Percentiles rank a stretch among this genome's conserved stretches.
Conservation (phyloP, 768 basidiomycete species). For the Trametes maxima region DNA sequence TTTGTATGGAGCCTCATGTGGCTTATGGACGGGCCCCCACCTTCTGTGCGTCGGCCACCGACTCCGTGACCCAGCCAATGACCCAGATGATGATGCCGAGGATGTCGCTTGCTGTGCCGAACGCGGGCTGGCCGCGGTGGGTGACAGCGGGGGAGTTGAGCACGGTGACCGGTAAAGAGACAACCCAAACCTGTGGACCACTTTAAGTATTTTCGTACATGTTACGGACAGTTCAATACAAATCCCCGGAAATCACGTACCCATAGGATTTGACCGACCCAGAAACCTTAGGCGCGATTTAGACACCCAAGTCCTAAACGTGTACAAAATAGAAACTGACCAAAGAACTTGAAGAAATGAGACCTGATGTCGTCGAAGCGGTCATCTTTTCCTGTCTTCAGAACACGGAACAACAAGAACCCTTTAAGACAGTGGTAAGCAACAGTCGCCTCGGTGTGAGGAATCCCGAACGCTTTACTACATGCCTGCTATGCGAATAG, state of each 20-base stretch:
- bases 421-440: slow-evolving; percentile 33
- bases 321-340: slow-evolving; percentile 30
- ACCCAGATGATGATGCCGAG: slow-evolving; percentile 63
- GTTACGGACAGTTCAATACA: not conserved
- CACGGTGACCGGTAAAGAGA: slow-evolving; percentile 64
- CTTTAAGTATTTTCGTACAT: not conserved
- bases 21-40: slow-evolving; percentile 28
- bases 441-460: not conserved
- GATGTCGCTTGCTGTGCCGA: slow-evolving; percentile 66
- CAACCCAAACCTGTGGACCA: slow-evolving; percentile 53
- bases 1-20: not conserved
- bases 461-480: no score
- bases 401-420: slow-evolving; percentile 69
- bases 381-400: slow-evolving; percentile 65
- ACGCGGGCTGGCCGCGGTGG: slow-evolving; percentile 53
- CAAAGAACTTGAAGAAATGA: slow-evolving; percentile 66
- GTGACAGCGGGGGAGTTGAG: slow-evolving; percentile 70
- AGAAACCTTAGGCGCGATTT: slow-evolving; percentile 45
- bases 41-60: slow-evolving; percentile 61
- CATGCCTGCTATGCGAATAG: slow-evolving; percentile 54
- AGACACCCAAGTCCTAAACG: not conserved
- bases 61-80: slow-evolving; percentile 59
- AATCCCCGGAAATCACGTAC: slow-evolving; percentile 34
- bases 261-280: slow-evolving; percentile 67
- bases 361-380: slow-evolving; percentile 69